phyloP scores from a whole-genome alignment of 129 eudicot species.

The Arctium minus region DNA sequence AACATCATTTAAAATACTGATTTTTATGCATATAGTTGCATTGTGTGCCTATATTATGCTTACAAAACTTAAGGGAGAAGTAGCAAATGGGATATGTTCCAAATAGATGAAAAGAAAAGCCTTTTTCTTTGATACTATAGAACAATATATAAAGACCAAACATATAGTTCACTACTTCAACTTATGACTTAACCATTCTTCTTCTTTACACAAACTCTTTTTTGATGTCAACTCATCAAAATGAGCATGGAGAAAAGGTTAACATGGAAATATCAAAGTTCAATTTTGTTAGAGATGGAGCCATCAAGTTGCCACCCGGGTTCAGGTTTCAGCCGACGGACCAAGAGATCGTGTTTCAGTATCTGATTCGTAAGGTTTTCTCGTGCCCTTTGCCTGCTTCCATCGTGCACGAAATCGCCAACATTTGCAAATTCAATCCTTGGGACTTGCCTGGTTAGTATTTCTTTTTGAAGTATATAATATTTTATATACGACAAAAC shows the following conservation, averaged over 20 bases:
- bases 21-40: neutral
- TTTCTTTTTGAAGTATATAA: neutral
- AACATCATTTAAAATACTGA: neutral
- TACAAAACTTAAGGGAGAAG: conserved; percentile 37
- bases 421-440: conserved; percentile 52
- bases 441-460: conserved; percentile 79
- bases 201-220: conserved; percentile 10
- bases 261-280: conserved; percentile 41
- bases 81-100: conserved; percentile 37
- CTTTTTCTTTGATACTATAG: conserved; percentile 33
- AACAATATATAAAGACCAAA: conserved; percentile 25
- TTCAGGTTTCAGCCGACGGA: conserved; percentile 90
- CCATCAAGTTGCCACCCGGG: conserved; percentile 72
- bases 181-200: conserved; percentile 21
- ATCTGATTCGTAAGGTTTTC: conserved; percentile 64
- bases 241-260: conserved; percentile 34
- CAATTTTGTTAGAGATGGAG: conserved; percentile 69
- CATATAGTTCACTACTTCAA: conserved; percentile 21
- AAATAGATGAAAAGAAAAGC: conserved; percentile 33
- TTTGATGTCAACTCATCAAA: conserved; percentile 37
- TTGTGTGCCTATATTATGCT: conserved; percentile 29
- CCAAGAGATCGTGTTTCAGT: conserved; percentile 83
- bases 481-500: neutral
- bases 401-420: conserved; percentile 62
- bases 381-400: conserved; percentile 82